Evolutionary conservation across 2,329 filamentous ascomycete species (phyloP).

Genomic region (Pyricularia sp.): DNA sequence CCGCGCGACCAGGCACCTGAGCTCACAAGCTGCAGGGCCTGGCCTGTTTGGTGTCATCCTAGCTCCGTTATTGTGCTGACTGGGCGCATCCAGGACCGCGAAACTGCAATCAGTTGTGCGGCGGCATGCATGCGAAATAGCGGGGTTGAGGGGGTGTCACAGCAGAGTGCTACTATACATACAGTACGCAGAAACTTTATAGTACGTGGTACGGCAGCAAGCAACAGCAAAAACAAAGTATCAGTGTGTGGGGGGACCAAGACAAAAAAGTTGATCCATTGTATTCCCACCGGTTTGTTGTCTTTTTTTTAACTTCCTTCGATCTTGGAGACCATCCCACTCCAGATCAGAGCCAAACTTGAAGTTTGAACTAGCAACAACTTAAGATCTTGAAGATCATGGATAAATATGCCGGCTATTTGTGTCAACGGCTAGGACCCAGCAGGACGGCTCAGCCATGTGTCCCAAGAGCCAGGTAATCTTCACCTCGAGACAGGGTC

Average conservation of each 20-base stretch:
- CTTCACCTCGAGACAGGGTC: background rate
- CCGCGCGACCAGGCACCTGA: background rate
- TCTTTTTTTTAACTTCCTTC: background rate
- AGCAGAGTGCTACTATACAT: background rate
- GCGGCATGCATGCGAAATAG: background rate
- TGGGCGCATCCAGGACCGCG: background rate
- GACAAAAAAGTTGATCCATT: background rate
- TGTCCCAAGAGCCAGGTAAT: background rate
- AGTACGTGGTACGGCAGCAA: background rate
- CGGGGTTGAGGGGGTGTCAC: background rate
- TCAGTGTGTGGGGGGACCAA: background rate
- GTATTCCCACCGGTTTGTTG: background rate
- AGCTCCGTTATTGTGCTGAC: background rate
- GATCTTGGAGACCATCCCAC: background rate
- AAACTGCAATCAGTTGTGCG: background rate
- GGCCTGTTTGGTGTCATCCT: background rate
- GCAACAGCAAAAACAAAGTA: background rate
- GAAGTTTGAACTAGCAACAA: background rate
- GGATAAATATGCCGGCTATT: background rate
- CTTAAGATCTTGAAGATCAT: background rate
- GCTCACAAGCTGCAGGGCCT: background rate
- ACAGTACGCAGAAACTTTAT: background rate
- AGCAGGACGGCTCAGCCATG: background rate
- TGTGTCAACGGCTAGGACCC: background rate
- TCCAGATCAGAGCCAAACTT: background rate